These are phyloP conservation scores for Chaetomium fimeti DNA, from an alignment of 495 filamentous ascomycete species.

Conservation along the genomic window DNA sequence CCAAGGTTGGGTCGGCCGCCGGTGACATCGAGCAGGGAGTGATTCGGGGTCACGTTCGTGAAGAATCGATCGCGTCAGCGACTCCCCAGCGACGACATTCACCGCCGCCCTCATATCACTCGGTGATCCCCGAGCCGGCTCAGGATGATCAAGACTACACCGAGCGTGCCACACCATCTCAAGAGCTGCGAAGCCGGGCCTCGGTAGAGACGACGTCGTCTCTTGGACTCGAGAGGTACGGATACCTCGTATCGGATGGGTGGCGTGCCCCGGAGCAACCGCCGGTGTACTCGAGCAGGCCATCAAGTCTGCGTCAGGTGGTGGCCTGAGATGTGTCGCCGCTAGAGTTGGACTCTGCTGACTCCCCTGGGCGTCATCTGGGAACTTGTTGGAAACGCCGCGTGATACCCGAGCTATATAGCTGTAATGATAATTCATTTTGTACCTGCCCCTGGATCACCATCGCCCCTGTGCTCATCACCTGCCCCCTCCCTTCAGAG, in stretches of 20 bases:
- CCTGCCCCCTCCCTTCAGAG: conserved; percentile 2
- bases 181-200: conserved; percentile 4
- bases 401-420: conserved; percentile 10
- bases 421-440: background rate
- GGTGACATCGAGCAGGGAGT: conserved; percentile 17
- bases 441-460: background rate
- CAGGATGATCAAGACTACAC: background rate
- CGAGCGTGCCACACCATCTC: background rate
- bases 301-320: conserved; percentile 21
- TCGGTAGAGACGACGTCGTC: conserved; percentile 30
- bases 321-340: background rate
- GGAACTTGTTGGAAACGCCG: background rate
- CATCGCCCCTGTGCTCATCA: background rate
- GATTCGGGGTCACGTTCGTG: background rate
- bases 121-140: conserved; percentile 1
- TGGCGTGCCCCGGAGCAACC: conserved; percentile 26
- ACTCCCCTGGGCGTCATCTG: background rate
- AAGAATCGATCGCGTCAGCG: background rate
- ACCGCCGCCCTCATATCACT: conserved; percentile 18
- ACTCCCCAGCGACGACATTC: conserved; percentile 11
- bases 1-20: conserved; percentile 1
- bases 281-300: conserved; percentile 27
- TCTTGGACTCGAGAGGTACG: conserved; percentile 19
- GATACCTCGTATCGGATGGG: conserved; percentile 32
- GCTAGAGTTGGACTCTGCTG: background rate